These are phyloP conservation scores for Botryosphaeria dothidea DNA, from an alignment of 2,329 filamentous ascomycete genomes.

Conservation along the genomic window DNA sequence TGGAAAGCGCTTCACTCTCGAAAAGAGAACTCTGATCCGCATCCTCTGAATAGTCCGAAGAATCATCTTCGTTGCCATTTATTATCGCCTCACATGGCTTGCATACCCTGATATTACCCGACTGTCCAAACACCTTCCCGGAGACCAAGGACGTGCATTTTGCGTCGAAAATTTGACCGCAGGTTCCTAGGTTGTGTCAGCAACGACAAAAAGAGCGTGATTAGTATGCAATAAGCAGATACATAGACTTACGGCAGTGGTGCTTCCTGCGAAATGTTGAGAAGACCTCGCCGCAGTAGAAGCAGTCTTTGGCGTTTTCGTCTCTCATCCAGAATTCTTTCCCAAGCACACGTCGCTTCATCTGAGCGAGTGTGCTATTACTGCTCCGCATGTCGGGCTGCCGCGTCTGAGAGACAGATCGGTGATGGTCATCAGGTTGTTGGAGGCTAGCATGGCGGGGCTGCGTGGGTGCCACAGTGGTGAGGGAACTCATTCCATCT, in stretches of 20 bases:
- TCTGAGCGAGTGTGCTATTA: conserved; percentile 50
- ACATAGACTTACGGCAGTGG: conserved; percentile 68
- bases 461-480: conserved; percentile 32
- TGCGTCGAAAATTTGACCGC: conserved; percentile 97
- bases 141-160: conserved; percentile 93
- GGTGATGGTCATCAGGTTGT: conserved; percentile 30
- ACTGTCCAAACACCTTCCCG: conserved; percentile 83
- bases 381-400: conserved; percentile 36
- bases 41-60: conserved; percentile 86
- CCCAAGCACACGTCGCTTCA: conserved; percentile 84
- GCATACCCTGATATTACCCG: conserved; percentile 82
- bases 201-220: not conserved
- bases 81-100: conserved; percentile 92
- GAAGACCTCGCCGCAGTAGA: conserved; percentile 85
- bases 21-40: conserved; percentile 65
- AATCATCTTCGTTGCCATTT: conserved; percentile 84
- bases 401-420: conserved; percentile 6
- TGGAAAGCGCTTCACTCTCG: conserved; percentile 29
- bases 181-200: conserved; percentile 49
- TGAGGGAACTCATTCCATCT: conserved; percentile 43
- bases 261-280: conserved; percentile 94
- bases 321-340: conserved; percentile 99
- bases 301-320: conserved; percentile 96
- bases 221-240: not conserved
- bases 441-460: conserved; percentile 32